phyloP scores from a whole-genome alignment of 805 yeast species.

The Starmerella riodocensis region DNA sequence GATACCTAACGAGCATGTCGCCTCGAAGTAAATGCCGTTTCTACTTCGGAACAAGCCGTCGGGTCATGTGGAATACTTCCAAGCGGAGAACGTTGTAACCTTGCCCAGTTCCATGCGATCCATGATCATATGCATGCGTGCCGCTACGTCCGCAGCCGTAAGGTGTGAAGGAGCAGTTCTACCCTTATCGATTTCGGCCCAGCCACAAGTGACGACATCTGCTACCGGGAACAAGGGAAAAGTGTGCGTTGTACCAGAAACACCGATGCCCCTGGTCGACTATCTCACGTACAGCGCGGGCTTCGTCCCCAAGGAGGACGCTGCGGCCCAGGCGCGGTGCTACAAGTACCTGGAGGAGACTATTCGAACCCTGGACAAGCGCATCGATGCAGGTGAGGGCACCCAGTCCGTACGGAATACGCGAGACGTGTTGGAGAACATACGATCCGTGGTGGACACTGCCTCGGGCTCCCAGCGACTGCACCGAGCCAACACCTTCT shows the following conservation, averaged over 20 bases:
- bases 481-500: slow-evolving; percentile 25
- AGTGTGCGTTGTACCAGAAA: background rate
- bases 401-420: slow-evolving; percentile 10
- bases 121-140: no score
- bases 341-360: slow-evolving; percentile 22
- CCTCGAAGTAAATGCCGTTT: no score
- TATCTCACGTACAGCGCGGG: slow-evolving; percentile 23
- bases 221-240: no score
- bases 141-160: no score
- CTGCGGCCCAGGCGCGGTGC: slow-evolving; percentile 27
- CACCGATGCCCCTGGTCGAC: slow-evolving; percentile 20
- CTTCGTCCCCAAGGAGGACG: slow-evolving; percentile 25
- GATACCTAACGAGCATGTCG: no score
- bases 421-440: slow-evolving; percentile 8
- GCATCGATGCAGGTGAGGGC: slow-evolving; percentile 7
- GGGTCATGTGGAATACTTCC: no score
- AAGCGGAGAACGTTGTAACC: no score
- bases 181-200: no score
- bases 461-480: slow-evolving; percentile 15
- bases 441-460: slow-evolving; percentile 16
- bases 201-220: no score
- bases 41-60: no score
- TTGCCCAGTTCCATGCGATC: no score
- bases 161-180: no score
- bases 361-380: slow-evolving; percentile 15